These are phyloP conservation scores for Senecio squalidus DNA, from an alignment of 140 eudicot genomes.

Conservation along the genomic window DNA sequence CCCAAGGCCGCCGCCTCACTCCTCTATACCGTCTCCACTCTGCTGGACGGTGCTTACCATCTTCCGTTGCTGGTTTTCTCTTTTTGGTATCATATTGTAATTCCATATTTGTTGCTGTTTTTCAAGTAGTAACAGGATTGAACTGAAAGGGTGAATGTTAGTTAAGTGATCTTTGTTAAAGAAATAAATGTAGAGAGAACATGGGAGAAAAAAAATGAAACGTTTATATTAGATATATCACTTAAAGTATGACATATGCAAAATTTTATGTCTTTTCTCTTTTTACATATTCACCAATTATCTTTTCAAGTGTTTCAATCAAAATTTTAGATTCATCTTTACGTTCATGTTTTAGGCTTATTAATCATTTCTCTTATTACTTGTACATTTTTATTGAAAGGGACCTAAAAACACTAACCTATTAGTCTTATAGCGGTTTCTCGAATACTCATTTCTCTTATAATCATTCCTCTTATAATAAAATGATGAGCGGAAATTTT, in stretches of 20 bases:
- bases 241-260: background rate
- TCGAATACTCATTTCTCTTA: too few relatives aligned
- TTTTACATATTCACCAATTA: too few relatives aligned
- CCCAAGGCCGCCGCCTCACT: conserved; percentile 62
- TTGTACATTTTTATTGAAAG: too few relatives aligned
- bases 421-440: too few relatives aligned
- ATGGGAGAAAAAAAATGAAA: conserved; percentile 4
- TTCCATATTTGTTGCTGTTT: conserved; percentile 8
- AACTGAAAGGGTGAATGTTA: background rate
- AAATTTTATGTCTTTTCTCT: too few relatives aligned
- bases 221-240: conserved; percentile 3
- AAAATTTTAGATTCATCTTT: too few relatives aligned
- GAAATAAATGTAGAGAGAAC: background rate
- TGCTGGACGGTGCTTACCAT: conserved; percentile 5
- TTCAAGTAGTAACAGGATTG: background rate
- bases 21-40: conserved; percentile 49
- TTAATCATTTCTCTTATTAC: too few relatives aligned
- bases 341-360: too few relatives aligned
- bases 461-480: too few relatives aligned
- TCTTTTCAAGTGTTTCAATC: too few relatives aligned
- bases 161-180: background rate
- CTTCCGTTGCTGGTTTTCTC: background rate
- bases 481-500: too few relatives aligned
- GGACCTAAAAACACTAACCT: too few relatives aligned
- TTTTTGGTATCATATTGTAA: background rate